Evolutionary conservation across 306 rosid genomes (phyloP), one percentile per base, ranked within the genome.

Genomic region (Glycine tomentella): DNA sequence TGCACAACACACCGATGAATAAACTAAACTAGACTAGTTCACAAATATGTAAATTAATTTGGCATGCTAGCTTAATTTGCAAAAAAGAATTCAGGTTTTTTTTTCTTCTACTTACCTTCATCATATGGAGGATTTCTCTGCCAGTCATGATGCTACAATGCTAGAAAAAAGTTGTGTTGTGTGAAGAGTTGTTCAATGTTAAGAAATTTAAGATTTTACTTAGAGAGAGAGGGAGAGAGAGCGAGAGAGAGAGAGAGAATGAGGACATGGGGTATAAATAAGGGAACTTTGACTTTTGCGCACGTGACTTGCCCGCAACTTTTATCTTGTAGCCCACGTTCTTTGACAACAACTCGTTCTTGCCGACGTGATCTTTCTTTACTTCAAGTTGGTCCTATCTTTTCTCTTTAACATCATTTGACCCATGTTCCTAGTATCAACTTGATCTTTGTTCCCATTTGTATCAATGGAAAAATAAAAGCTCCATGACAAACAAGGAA

Each of bases 91-190:
- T 25, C 7, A 72, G 12, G 34, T 2, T 25, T 25, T 25, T 36
- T 1, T 36, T 74, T 53, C 55, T 53, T 53, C 12, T 36, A 50
- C 75, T 40, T 49, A 83, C 87, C 80, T 83, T 87, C 40, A 87
- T 87, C 83, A 70, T 76, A 6, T 87, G 81, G 58, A 87, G 83
- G 87, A 87, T 83, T 14, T 87, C 89, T 76, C 45, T 80, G 52
- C 89, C 78, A 10, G 31, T 62, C 87, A 82, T 86, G 82, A 10
- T 76, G 69, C 4, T 74, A 36, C 9, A 12, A 45, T 53, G 49
- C 3, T 33, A 50, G 52, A 25, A 68, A 10, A 25, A 68, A 10
- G n/a, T 46, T 4, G 1, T 50, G 72, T 67, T 42, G 31, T 44
- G 52, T 5, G 4, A 45, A 52, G 83, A 75, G 62, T 12, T 70